Evolutionary conservation across 2,329 filamentous ascomycete genomes (phyloP), one percentile per base, ranked within the genome.

Genomic region (Scedosporium dehoogii): DNA sequence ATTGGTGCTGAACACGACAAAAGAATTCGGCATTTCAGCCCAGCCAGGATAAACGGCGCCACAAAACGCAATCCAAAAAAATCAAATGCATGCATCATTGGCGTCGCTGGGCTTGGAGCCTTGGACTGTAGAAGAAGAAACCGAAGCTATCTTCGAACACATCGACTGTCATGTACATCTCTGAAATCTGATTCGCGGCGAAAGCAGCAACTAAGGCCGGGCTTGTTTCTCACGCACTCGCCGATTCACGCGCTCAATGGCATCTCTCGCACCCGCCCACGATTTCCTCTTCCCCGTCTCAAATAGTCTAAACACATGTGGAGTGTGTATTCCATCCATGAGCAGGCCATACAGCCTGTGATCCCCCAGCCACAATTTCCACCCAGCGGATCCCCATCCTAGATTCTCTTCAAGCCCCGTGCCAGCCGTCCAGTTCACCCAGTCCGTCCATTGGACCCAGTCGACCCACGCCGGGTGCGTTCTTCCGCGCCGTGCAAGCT

Each of bases 321-420:
- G 74, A 16, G 73, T 75, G 65, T 74, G 72, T 1, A 79, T 66
- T 0, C 76, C 76, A n/a, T 72, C 69, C 65, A 75, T 73, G 59
- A 76, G 63, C 42, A 77, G 58, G 14, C 68, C 70, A 59, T 73
- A 79, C 46, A 79, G 66, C 25, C 66, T 68, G 7, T 70, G 68
- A 41, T 80, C 73, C 25, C 64, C 64, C 63, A 71, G 71, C 76
- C 77, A 79, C 27, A 79, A 76, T 58, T 63, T 67, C 76, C 77
- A 78, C 0, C 72, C 75, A 41, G 68, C 67, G 67, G 67, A 68
- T 0, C 74, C 75, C 71, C 74, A 79, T 5, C 76, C 76, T 16
- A 80, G 68, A 18, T 74, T 70, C 60, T 77, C 72, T 6, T 68
- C 63, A 51, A 78, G 70, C 1, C 75, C 74, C 0, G 75, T 74